Evolutionary conservation across 2,329 filamentous ascomycete genomes (phyloP), one percentile per base, ranked within the genome.

Genomic region (Aspergillus jensenii): DNA sequence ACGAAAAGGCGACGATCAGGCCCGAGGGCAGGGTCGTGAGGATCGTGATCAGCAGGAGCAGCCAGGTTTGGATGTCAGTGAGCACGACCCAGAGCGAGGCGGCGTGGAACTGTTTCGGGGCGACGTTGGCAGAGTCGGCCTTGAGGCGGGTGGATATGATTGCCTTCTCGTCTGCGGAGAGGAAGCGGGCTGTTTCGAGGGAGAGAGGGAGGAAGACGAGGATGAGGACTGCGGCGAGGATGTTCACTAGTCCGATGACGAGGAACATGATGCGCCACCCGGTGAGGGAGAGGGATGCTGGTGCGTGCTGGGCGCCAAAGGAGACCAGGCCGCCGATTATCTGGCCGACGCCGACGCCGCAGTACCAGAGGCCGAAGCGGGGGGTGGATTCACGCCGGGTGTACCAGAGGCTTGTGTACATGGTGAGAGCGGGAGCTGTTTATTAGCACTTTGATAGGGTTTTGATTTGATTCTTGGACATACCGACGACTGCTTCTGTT

Each of bases 1-100:
- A 71, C 11, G 74, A 76, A 61, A 78, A 81, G 31, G 75, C 78
- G 17, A 73, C 76, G 14, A 81, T 71, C 4, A 77, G 77, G 12
- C 78, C 78, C 53, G 77, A 80, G 1, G 76, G 76, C 15, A 79
- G 74, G 23, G 66, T 63, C 46, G 65, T 72, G 1, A 74, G 62
- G 48, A 77, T 70, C 2, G 70, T 74, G n/a, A 70, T 37, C 61
- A 71, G 44, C 7, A 64, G 60, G 1, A 68, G 43, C 17, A 68
- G 43, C 59, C 60, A 67, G 0, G 64, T 69, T 41, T 68, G 67
- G 1, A 64, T 15, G 44, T 69, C 65, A 1, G 48, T 52, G 12
- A 67, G 56, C 2, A 63, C 60, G 23, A 65, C 62, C 3, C 65
- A 25, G 2, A 71, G 55, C n/a, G 64, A 67, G 6, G 58, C 52